These are phyloP conservation scores for Dothistroma pini DNA, from an alignment of 2,329 filamentous ascomycete species.

Conservation along the genomic window DNA sequence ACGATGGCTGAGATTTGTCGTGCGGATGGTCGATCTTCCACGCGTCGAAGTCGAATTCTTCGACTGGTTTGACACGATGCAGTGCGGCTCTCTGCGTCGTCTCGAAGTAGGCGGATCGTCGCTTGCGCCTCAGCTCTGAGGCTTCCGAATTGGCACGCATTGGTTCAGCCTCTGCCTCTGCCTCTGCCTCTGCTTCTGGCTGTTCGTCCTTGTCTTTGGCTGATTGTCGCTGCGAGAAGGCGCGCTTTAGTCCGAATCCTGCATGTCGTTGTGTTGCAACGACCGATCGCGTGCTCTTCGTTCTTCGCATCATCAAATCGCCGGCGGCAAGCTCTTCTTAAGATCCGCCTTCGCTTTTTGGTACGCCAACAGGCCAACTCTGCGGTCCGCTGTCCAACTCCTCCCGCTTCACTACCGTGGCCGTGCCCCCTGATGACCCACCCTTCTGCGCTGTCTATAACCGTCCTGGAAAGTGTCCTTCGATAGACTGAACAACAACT, in stretches of 20 bases:
- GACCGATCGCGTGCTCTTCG: background rate
- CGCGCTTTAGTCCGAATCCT: background rate
- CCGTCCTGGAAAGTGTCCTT: background rate
- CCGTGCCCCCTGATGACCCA: background rate
- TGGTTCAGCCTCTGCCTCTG: background rate
- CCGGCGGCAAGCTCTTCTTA: background rate
- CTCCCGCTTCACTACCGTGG: background rate
- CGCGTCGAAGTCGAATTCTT: slow-evolving; percentile 3
- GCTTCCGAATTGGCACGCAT: background rate
- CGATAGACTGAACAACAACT: background rate
- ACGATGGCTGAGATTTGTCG: background rate
- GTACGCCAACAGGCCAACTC: background rate
- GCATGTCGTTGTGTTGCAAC: background rate
- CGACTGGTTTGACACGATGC: background rate
- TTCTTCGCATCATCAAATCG: background rate
- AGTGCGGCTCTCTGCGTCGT: background rate
- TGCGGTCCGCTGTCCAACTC: background rate
- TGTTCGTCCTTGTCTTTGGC: background rate
- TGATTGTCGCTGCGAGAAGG: background rate
- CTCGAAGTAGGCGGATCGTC: background rate
- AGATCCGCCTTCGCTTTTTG: background rate
- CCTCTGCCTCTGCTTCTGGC: background rate
- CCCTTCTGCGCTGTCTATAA: background rate
- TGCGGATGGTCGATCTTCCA: background rate
- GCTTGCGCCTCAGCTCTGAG: background rate